phyloP scores from a whole-genome alignment of 805 yeast genomes.

The Vanderwaltozyma verrucispora region DNA sequence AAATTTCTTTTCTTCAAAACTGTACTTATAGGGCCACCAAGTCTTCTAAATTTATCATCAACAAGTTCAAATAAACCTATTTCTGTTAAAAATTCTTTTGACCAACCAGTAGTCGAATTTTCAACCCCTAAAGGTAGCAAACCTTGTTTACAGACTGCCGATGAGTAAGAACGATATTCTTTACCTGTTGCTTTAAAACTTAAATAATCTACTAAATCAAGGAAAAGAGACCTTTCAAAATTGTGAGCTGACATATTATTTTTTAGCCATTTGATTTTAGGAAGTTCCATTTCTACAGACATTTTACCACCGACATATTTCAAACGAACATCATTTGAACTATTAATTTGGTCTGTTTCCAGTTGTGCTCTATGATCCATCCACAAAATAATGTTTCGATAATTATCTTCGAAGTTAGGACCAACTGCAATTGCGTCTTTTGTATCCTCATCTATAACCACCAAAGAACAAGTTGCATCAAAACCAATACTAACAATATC shows the following conservation, averaged over 20 bases:
- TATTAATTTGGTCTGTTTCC: slow-evolving; percentile 74
- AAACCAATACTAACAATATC: slow-evolving; percentile 82
- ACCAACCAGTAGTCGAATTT: slow-evolving; percentile 82
- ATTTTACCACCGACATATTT: slow-evolving; percentile 94
- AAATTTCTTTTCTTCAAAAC: slow-evolving; percentile 29
- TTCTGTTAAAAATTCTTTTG: slow-evolving; percentile 55
- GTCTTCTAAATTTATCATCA: slow-evolving; percentile 60
- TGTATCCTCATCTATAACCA: slow-evolving; percentile 55
- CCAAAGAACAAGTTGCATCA: slow-evolving; percentile 95
- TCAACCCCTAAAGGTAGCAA: slow-evolving; percentile 89
- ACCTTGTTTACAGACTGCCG: slow-evolving; percentile 94
- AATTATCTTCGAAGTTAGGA: slow-evolving; percentile 65
- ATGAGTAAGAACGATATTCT: slow-evolving; percentile 81
- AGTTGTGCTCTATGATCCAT: slow-evolving; percentile 93
- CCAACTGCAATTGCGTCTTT: slow-evolving; percentile 82
- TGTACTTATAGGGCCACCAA: slow-evolving; percentile 75
- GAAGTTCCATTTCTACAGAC: slow-evolving; percentile 98
- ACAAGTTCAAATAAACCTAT: slow-evolving; percentile 70
- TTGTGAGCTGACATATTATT: slow-evolving; percentile 58
- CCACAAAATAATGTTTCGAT: slow-evolving; percentile 87
- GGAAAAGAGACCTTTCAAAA: slow-evolving; percentile 62
- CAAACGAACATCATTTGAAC: slow-evolving; percentile 66
- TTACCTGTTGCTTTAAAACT: slow-evolving; percentile 85
- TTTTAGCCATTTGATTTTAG: slow-evolving; percentile 94
- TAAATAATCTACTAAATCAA: slow-evolving; percentile 84